Evolutionary conservation across 2,329 filamentous ascomycete genomes (phyloP).

Genomic region (Ophiostoma sp.): DNA sequence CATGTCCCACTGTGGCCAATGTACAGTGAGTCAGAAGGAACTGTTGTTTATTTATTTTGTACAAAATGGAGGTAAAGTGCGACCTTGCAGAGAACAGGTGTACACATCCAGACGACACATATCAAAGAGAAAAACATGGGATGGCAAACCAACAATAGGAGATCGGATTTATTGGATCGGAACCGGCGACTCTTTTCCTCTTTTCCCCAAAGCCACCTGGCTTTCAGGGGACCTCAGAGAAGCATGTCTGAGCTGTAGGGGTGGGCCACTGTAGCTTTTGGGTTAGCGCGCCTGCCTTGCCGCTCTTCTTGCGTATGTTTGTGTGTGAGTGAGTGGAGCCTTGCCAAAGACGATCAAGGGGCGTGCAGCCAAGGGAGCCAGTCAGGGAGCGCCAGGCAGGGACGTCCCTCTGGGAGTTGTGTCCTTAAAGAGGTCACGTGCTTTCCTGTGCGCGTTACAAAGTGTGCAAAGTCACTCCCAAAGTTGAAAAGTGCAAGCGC

Average conservation of each 20-base stretch:
- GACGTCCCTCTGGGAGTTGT: neutral
- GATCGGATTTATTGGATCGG: neutral
- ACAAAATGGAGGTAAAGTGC: neutral
- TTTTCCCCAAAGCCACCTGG: conserved; percentile 1
- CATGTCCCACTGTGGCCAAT: conserved; percentile 16
- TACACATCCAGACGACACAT: conserved; percentile 5
- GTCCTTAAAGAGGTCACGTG: conserved; percentile 14
- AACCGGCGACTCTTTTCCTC: neutral
- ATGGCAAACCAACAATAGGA: neutral
- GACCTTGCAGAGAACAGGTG: conserved; percentile 2
- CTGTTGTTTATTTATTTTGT: neutral
- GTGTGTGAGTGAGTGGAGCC: conserved; percentile 9
- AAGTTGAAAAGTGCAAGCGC: conserved; percentile 4
- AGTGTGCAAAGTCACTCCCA: neutral
- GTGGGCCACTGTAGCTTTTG: neutral
- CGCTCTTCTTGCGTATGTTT: neutral
- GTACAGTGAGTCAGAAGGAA: neutral
- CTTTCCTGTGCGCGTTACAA: neutral
- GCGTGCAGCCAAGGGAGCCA: conserved; percentile 9
- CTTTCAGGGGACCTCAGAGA: conserved; percentile 1
- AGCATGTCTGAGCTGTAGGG: neutral
- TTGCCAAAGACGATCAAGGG: conserved; percentile 10
- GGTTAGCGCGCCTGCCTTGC: conserved; percentile 14
- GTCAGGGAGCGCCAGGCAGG: neutral
- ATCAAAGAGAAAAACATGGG: neutral